Evolutionary conservation across 2,329 filamentous ascomycete genomes (phyloP).

Genomic region (Penicillium sp.): DNA sequence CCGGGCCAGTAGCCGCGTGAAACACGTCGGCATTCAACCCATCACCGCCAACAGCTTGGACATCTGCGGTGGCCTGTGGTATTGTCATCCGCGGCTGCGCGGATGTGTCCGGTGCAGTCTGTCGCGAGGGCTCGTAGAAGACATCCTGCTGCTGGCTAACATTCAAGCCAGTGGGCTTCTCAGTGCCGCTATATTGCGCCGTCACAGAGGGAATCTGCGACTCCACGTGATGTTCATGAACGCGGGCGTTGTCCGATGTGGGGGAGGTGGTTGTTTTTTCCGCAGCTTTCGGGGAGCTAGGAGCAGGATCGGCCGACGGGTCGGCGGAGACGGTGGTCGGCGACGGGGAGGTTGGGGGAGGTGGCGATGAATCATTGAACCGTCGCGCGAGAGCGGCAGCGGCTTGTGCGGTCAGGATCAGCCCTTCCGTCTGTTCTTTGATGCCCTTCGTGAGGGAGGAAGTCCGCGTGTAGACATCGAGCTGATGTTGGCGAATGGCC

Average conservation of each 20-base stretch:
- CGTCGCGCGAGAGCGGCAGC: slow-evolving; percentile 60
- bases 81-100: slow-evolving; percentile 58
- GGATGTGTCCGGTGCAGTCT: slow-evolving; percentile 50
- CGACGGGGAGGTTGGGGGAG: slow-evolving; percentile 17
- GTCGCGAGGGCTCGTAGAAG: slow-evolving; percentile 55
- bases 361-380: slow-evolving; percentile 52
- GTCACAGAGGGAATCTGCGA: slow-evolving; percentile 54
- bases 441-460: slow-evolving; percentile 65
- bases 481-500: slow-evolving; percentile 59
- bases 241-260: slow-evolving; percentile 46
- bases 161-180: slow-evolving; percentile 31
- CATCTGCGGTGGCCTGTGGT: slow-evolving; percentile 52
- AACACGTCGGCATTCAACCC: slow-evolving; percentile 59
- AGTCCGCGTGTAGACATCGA: slow-evolving; percentile 64
- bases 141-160: slow-evolving; percentile 59
- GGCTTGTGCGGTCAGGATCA: slow-evolving; percentile 63
- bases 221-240: slow-evolving; percentile 52
- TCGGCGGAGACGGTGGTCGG: slow-evolving; percentile 26
- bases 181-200: slow-evolving; percentile 43
- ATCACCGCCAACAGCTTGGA: slow-evolving; percentile 45
- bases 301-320: slow-evolving; percentile 22
- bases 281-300: slow-evolving; percentile 14
- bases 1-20: slow-evolving; percentile 39
- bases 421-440: slow-evolving; percentile 61
- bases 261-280: slow-evolving; percentile 17